These are phyloP conservation scores for Microbotryum saponariae DNA, from an alignment of 1,284 basidiomycete genomes.

Conservation along the genomic window DNA sequence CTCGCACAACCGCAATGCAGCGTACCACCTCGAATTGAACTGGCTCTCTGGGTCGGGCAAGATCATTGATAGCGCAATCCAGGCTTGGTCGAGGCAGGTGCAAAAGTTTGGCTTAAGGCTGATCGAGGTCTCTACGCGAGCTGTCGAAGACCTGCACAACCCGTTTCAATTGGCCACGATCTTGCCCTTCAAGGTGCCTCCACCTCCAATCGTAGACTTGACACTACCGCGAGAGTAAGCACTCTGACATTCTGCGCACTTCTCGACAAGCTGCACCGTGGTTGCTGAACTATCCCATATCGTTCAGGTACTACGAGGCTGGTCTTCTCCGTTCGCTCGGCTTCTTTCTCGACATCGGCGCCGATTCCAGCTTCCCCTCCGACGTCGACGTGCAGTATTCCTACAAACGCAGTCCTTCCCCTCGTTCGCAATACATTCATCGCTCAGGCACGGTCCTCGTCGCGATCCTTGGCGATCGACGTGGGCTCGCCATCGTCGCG, in stretches of 20 bases:
- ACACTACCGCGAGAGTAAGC: constrained; percentile 10
- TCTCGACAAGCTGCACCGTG: constrained; percentile 5
- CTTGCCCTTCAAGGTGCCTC: constrained; percentile 41
- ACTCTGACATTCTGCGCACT: not conserved
- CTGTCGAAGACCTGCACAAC: constrained; percentile 51
- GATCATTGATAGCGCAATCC: constrained; percentile 83
- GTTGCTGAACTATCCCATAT: not conserved
- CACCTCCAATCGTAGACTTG: constrained; percentile 11
- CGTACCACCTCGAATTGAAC: constrained; percentile 92
- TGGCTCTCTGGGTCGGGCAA: constrained; percentile 96
- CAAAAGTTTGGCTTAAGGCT: constrained; percentile 86
- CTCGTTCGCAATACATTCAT: constrained; percentile 81
- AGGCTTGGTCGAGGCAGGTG: constrained; percentile 73
- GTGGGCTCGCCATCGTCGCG: constrained; percentile 73
- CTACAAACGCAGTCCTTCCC: constrained; percentile 66
- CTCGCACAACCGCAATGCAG: constrained; percentile 80
- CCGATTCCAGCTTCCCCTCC: constrained; percentile 67
- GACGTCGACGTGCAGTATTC: constrained; percentile 78
- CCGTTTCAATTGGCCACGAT: constrained; percentile 76
- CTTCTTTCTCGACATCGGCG: constrained; percentile 52
- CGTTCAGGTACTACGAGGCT: constrained; percentile 25
- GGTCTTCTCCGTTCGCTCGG: constrained; percentile 27
- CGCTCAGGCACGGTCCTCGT: constrained; percentile 77
- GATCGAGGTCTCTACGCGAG: constrained; percentile 65
- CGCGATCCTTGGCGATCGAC: constrained; percentile 44